Evolutionary conservation across 2,329 filamentous ascomycete genomes (phyloP).

Genomic region (Tothia fuscella): DNA sequence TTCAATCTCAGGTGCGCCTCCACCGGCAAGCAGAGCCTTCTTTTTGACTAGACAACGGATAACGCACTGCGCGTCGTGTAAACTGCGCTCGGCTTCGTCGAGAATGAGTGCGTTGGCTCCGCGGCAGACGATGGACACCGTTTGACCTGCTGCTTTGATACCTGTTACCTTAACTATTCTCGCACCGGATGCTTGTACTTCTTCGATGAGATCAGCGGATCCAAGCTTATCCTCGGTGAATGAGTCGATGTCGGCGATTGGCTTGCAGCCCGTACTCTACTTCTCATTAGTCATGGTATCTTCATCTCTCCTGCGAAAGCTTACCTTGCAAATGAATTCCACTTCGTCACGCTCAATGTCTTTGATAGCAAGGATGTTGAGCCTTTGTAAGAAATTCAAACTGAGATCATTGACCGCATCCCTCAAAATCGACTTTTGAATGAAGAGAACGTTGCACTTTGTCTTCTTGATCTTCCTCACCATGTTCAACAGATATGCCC

Average conservation of each 20-base stretch:
- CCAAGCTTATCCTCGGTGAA: slow-evolving; percentile 98
- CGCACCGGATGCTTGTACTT: slow-evolving; percentile 74
- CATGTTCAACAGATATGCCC: slow-evolving; percentile 94
- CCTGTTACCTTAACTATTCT: slow-evolving; percentile 93
- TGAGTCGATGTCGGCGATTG: slow-evolving; percentile 94
- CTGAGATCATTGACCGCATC: slow-evolving; percentile 97
- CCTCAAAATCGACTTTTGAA: slow-evolving; percentile 95
- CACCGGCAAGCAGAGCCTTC: slow-evolving; percentile 95
- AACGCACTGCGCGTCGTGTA: slow-evolving; percentile 96
- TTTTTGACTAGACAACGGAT: slow-evolving; percentile 98
- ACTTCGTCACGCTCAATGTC: slow-evolving; percentile 98
- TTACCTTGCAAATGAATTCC: slow-evolving; percentile 89
- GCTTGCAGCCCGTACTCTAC: slow-evolving; percentile 87
- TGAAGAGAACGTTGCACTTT: slow-evolving; percentile 96
- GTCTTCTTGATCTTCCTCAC: slow-evolving; percentile 99
- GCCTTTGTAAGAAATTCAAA: slow-evolving; percentile 92
- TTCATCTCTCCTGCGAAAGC: not conserved
- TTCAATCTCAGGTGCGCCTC: slow-evolving; percentile 92
- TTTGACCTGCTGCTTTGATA: slow-evolving; percentile 71
- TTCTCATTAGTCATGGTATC: not conserved
- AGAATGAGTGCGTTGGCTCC: slow-evolving; percentile 90
- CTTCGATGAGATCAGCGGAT: slow-evolving; percentile 84
- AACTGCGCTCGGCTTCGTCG: slow-evolving; percentile 90
- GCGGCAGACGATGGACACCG: slow-evolving; percentile 85
- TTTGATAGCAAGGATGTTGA: slow-evolving; percentile 91